Base-by-base conservation (phyloP, 1,284 basidiomycete species). In the Ceratobasidium theobromae region DNA sequence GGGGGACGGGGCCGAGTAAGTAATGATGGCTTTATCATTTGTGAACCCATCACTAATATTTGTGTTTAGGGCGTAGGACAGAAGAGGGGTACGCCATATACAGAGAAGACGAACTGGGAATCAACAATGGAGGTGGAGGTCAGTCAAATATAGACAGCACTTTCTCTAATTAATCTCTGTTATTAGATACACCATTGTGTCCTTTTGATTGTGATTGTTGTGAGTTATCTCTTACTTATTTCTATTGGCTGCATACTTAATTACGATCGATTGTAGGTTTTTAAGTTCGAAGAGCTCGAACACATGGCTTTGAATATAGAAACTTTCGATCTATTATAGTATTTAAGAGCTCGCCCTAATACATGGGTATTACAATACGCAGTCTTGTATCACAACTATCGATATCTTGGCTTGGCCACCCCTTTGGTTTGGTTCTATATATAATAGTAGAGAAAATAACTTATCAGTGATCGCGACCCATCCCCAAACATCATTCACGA, bases 161-260 rank as follows among this genome's bases (percentile, higher is more conserved):
- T 16, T 64, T 32, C 41, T 27, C 4, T 12, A 4, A 38, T 48
- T 67, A 67, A 74, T 80, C 32, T 49, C 1, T 52, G 11, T 1
- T n/a, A 33, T 4, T 49, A 78, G 88, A 88, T 73, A 89, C 88
- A 0, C 80, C 86, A 1, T 74, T 86, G 38, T 91, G 88, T 77
- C 89, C 89, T 2, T 92, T 92, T 73, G 90, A 92, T 74, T 93
- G 91, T 76, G 81, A 89, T 27, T 93, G 90, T 74, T 93, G 91
- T 91, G 72, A 76, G 89, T 83, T 4, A 28, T 1, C 4, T 14
- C 25, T 4, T 57, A 6, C 9, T 3, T 33, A 41, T 1, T 25
- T 30, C 14, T 27, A n/a, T 27, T 28, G 25, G 23, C 6, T 5
- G 14, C 28, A 30, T 64, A 21, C 41, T 14, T 52, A 25, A 43